A percentile compares a stretch with the other conserved stretches of the same genome.
These are phyloP conservation scores for Aspergillus fischeri DNA, from an alignment of 2,329 filamentous ascomycete genomes.

Conservation along the genomic window DNA sequence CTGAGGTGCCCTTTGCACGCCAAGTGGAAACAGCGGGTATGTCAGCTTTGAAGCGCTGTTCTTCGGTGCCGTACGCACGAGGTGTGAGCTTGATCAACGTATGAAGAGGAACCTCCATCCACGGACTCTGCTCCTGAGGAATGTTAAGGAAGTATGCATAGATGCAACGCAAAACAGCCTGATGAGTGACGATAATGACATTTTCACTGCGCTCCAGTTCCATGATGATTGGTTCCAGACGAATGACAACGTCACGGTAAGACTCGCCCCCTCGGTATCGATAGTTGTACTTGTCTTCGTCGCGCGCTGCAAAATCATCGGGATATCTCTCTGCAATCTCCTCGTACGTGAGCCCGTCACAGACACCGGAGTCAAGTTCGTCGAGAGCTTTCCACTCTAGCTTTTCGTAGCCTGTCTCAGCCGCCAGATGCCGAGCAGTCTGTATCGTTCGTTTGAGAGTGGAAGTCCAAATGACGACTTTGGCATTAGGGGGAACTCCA, in stretches of 20 bases:
- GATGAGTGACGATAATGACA: conserved; percentile 96
- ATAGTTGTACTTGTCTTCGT: conserved; percentile 99
- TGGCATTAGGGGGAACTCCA: conserved; percentile 65
- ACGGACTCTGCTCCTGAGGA: conserved; percentile 84
- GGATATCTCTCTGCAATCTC: conserved; percentile 89
- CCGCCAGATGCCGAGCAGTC: conserved; percentile 76
- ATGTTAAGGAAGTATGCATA: conserved; percentile 99
- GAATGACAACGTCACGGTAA: conserved; percentile 94
- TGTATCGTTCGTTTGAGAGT: conserved; percentile 82
- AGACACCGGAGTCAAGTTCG: conserved; percentile 93
- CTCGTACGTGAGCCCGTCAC: conserved; percentile 92
- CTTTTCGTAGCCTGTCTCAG: conserved; percentile 72
- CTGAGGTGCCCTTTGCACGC: conserved; percentile 87
- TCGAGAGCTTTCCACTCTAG: conserved; percentile 98
- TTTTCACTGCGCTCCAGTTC: conserved; percentile 94
- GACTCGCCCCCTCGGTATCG: conserved; percentile 95
- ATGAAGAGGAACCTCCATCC: conserved; percentile 98
- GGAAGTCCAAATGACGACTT: conserved; percentile 70
- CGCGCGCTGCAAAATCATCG: conserved; percentile 90
- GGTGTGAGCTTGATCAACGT: conserved; percentile 96
- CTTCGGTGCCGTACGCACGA: conserved; percentile 86
- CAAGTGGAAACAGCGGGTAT: conserved; percentile 96
- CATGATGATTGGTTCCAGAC: conserved; percentile 99
- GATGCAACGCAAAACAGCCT: conserved; percentile 93
- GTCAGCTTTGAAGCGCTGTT: conserved; percentile 81